A percentile compares a stretch with the other conserved stretches of the same genome.
These are phyloP conservation scores for Yamadazyma sp. DNA, from an alignment of 1,139 yeast genomes.

Conservation along the genomic window DNA sequence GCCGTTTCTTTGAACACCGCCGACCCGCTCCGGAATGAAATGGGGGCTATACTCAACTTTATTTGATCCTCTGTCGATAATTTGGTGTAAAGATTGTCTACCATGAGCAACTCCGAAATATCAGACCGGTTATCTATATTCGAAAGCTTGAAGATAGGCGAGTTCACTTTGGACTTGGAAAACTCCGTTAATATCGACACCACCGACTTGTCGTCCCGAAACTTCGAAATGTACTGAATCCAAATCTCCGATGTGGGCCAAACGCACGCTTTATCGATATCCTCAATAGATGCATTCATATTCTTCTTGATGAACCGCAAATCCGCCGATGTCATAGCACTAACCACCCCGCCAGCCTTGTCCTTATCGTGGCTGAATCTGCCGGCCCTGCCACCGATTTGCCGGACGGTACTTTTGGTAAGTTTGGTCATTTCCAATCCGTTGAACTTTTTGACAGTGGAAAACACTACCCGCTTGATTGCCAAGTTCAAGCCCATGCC, in stretches of 20 bases:
- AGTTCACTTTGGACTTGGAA: slow-evolving; percentile 19
- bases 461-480: slow-evolving; percentile 76
- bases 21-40: slow-evolving; percentile 31
- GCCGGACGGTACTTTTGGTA: slow-evolving; percentile 71
- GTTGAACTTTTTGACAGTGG: slow-evolving; percentile 66
- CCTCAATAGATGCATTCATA: slow-evolving; percentile 46
- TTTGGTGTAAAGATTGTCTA: slow-evolving; percentile 24
- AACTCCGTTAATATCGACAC: slow-evolving; percentile 48
- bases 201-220: slow-evolving; percentile 48
- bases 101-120: slow-evolving; percentile 47
- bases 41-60: slow-evolving; percentile 60
- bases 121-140: slow-evolving; percentile 44
- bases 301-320: slow-evolving; percentile 42
- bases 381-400: slow-evolving; percentile 97
- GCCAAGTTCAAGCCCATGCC: slow-evolving; percentile 96
- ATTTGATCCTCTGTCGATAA: slow-evolving; percentile 54
- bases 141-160: slow-evolving; percentile 37
- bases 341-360: slow-evolving; percentile 58
- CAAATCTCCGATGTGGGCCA: slow-evolving; percentile 74
- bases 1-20: slow-evolving; percentile 26
- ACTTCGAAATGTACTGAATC: slow-evolving; percentile 56
- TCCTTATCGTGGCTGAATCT: slow-evolving; percentile 50
- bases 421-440: slow-evolving; percentile 54
- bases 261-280: slow-evolving; percentile 54
- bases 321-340: slow-evolving; percentile 49